Conservation (phyloP, 2,329 filamentous ascomycete species). For the Cordyceps pruinosa region DNA sequence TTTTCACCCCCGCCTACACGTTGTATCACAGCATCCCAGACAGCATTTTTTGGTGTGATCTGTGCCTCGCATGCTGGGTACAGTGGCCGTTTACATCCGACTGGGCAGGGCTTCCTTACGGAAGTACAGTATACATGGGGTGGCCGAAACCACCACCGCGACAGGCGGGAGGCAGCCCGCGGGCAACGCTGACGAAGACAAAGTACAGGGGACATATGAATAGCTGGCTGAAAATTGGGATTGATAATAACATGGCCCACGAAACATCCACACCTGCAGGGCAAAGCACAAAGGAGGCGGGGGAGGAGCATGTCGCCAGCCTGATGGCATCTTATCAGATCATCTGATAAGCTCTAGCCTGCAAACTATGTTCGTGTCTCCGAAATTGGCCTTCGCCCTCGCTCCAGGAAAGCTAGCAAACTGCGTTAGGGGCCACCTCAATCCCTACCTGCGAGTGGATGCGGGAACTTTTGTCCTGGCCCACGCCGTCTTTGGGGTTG, state of each 20-base stretch:
- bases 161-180: too few species aligned
- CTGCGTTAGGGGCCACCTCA: too few species aligned
- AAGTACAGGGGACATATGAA: background rate
- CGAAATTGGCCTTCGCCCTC: background rate
- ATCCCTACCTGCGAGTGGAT: background rate
- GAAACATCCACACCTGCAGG: background rate
- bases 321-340: constrained; percentile 12
- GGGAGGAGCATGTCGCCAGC: background rate
- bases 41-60: background rate
- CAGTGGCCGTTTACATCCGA: constrained; percentile 8
- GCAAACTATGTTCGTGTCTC: background rate
- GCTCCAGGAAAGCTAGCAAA: background rate
- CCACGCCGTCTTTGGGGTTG: too few species aligned
- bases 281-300: background rate
- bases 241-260: background rate
- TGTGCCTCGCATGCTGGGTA: background rate
- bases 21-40: background rate
- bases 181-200: background rate
- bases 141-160: too few species aligned
- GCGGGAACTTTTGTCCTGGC: background rate
- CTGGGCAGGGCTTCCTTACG: background rate
- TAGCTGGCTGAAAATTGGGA: background rate
- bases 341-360: constrained; percentile 9
- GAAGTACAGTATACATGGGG: background rate
- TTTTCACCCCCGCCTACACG: background rate